A percentile compares a stretch with the other conserved stretches of the same genome.
These are phyloP conservation scores for Pholiota molesta DNA, from an alignment of 768 basidiomycete species.

Conservation along the genomic window DNA sequence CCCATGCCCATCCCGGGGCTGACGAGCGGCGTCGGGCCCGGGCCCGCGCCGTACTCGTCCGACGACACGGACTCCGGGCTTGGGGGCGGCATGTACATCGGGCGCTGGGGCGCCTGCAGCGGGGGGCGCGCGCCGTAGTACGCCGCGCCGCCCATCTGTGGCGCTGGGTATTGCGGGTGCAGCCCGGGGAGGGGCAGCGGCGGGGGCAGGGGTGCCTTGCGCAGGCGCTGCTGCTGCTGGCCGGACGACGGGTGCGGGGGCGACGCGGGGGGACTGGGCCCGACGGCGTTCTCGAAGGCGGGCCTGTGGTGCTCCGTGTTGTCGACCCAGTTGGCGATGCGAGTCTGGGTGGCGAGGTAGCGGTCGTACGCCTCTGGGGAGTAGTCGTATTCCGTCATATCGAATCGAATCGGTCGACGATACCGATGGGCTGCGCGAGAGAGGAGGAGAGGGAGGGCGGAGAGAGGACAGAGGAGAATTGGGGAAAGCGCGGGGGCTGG, in stretches of 20 bases:
- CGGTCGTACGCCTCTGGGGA: conserved; percentile 59
- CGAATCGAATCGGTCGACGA: neutral
- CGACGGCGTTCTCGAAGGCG: conserved; percentile 27
- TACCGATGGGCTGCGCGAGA: neutral
- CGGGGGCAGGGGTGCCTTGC: conserved; percentile 17
- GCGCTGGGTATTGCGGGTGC: neutral
- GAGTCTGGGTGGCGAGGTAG: conserved; percentile 45
- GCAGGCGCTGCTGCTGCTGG: neutral
- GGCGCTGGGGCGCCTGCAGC: conserved; percentile 9
- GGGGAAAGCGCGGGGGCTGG: neutral
- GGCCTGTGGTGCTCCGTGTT: conserved; percentile 43
- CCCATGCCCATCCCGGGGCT: conserved; percentile 20
- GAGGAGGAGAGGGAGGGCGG: conserved; percentile 2
- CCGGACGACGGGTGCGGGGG: conserved; percentile 4
- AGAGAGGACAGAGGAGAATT: neutral
- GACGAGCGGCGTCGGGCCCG: conserved; percentile 29
- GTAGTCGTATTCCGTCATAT: conserved; percentile 65
- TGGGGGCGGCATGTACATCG: conserved; percentile 20
- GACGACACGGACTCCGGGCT: conserved; percentile 25
- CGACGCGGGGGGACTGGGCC: conserved; percentile 8
- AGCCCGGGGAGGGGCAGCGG: conserved; percentile 6
- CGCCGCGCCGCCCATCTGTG: conserved; percentile 5
- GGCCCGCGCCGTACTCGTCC: conserved; percentile 24
- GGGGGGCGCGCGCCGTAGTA: conserved; percentile 1
- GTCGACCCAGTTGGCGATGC: conserved; percentile 55